Conservation (phyloP, 208 protist species). For the Crithidia expoeki region DNA sequence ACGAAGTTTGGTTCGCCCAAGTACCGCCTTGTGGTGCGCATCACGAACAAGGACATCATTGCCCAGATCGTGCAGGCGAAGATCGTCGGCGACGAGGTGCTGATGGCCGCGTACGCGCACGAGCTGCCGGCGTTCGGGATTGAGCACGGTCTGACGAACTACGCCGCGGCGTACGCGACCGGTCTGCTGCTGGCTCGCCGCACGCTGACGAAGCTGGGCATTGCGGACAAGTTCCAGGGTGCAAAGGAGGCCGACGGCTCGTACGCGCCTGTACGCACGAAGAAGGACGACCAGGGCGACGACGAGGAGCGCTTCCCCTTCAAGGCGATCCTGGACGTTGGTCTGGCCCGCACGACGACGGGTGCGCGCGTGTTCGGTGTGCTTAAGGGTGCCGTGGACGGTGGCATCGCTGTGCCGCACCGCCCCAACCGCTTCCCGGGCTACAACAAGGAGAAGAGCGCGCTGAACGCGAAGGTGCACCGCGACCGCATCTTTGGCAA, state of each 20-base stretch:
- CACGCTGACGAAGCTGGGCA: conserved; percentile 92
- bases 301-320: conserved; percentile 83
- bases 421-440: too few relatives aligned
- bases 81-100: conserved; percentile 95
- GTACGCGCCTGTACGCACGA: conserved; percentile 78
- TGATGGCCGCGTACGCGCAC: conserved; percentile 96
- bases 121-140: conserved; percentile 98
- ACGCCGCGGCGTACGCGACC: conserved; percentile 96
- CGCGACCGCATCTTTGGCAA: too few relatives aligned
- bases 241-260: conserved; percentile 90
- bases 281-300: conserved; percentile 82
- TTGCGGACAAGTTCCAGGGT: conserved; percentile 96
- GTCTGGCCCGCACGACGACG: too few relatives aligned
- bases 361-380: too few relatives aligned
- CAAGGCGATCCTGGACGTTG: too few relatives aligned
- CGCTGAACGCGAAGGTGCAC: too few relatives aligned
- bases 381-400: too few relatives aligned
- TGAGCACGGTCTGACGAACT: conserved; percentile 98
- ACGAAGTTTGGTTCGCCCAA: conserved; percentile 99
- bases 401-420: too few relatives aligned
- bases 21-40: conserved; percentile 98
- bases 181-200: conserved; percentile 98
- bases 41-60: conserved; percentile 98
- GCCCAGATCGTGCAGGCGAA: conserved; percentile 97
- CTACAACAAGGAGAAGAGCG: too few relatives aligned